These are phyloP conservation scores for Rozella allomycis DNA, from an alignment of 371 early-diverging fungal genomes.

Conservation along the genomic window DNA sequence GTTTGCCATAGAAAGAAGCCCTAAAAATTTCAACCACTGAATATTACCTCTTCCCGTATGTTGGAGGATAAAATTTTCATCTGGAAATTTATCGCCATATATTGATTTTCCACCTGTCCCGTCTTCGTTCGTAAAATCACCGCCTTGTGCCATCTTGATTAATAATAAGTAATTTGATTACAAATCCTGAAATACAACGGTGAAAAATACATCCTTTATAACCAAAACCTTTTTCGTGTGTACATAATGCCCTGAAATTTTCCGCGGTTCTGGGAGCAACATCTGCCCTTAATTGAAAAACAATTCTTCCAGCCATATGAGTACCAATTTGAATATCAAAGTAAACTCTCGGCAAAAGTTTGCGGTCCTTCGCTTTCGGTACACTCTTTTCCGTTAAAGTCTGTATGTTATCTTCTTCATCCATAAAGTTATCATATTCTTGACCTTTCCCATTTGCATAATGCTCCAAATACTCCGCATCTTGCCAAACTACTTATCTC, in stretches of 20 bases:
- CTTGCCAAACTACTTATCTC: conserved; percentile 37
- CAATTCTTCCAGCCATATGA: conserved; percentile 29
- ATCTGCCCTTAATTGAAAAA: conserved; percentile 8
- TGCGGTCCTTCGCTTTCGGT: background rate
- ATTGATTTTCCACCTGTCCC: conserved; percentile 36
- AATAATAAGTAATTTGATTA: conserved; percentile 6
- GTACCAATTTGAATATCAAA: conserved; percentile 26
- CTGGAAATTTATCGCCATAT: conserved; percentile 22
- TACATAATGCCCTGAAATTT: conserved; percentile 20
- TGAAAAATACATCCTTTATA: conserved; percentile 26
- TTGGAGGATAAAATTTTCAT: conserved; percentile 42
- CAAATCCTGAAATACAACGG: conserved; percentile 32
- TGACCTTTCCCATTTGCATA: conserved; percentile 16
- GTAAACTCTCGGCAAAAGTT: conserved; percentile 17
- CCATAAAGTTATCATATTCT: conserved; percentile 1
- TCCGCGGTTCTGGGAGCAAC: conserved; percentile 10
- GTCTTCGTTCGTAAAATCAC: conserved; percentile 31
- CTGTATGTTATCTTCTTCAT: conserved; percentile 1
- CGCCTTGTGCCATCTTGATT: conserved; percentile 21
- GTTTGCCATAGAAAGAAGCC: conserved; percentile 64
- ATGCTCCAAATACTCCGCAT: conserved; percentile 44
- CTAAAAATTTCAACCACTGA: conserved; percentile 7
- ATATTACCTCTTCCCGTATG: conserved; percentile 42
- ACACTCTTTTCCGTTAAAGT: background rate
- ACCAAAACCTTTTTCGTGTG: conserved; percentile 21